Base-by-base conservation (phyloP, 2,329 filamentous ascomycete species). In the Cadophora luteo-olivacea region DNA sequence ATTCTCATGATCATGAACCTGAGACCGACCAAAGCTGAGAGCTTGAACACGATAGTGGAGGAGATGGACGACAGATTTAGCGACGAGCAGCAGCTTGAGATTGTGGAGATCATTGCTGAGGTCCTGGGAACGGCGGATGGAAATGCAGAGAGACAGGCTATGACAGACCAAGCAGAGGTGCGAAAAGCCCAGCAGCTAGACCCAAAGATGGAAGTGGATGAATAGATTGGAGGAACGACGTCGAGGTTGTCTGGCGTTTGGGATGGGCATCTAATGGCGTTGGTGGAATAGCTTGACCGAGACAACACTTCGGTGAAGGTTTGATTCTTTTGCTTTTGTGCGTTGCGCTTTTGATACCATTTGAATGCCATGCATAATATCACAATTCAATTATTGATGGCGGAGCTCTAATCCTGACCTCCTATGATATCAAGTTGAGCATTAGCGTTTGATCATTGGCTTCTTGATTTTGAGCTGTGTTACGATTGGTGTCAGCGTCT, bases 1-100 rank as follows among this genome's bases (percentile, higher is more conserved):
- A 80, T 90, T 65, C 81, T 92, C 75, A 90, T 91, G 86, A 85
- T 92, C 60, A 77, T 91, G 73, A 92, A 92, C 76, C 80, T 90
- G 54, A 84, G 89, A 12, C 90, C 90, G 0, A 82, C 83, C 25
- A 86, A 83, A 33, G 81, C 84, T 36, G 84, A 85, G 4, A 84
- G 85, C 57, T 81, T 92, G 72, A 89, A 89, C 74, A 86, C 86
- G 19, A 82, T 91, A 61, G 82, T 92, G 41, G 89, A 92, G 78
- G 88, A 92, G 72, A 86, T 90, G 81, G 83, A 86, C 67, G 82
- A 83, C 45, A 84, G 90, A 8, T 89, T 90, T 76, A 82, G 78
- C 57, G 84, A 86, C 24, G 85, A 88, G 57, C 82, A 89, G 78
- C 88, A 90, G 72, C 79, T 84, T 68, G 82, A 84, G 68, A 87